Base-by-base conservation (phyloP, 2,329 filamentous ascomycete genomes). In the Colletotrichum sp. region DNA sequence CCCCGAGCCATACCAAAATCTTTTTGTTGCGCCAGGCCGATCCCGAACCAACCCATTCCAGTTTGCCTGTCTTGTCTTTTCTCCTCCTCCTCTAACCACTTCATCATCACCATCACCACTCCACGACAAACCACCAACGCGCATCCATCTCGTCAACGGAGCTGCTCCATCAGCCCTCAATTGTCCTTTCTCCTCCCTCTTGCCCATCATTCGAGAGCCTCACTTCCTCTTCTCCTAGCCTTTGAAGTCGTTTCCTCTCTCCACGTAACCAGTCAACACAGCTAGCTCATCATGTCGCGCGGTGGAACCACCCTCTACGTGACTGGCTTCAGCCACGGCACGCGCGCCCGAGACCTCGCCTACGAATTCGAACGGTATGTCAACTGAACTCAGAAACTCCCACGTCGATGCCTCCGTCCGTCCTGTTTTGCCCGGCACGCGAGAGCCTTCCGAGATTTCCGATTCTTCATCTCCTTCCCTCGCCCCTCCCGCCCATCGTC, bases 301-400 rank as follows among this genome's bases (percentile, higher is more conserved):
- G 93, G 95, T 86, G 94, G 95, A 82, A 98, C 95, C 77, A 99
- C 96, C 75, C 95, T 99, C 81, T 99, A 99, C 90, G 96, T 99
- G 87, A 98, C 96, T 84, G 97, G 97, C 92, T 99, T 99, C 88
- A 98, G 96, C 92, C 96, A 98, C 88, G 96, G 96, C 87, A 98
- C 96, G 87, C 95, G 97, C 90, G 96, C 97, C 87, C 95, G 97
- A 93, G 96, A 99, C 91, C 95, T 99, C 87, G 96, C 96, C 90
- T 98, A 98, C 95, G 96, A 99, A 92, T 99, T 99, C 95, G 96
- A 99, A 96, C 96, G 96, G 95, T 98, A 98, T 93, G 96, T 98
- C 91, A 90, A 87, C 89, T 84, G 83, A 82, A 81, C 82, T 68
- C 68, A 68, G 60, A 72, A 77, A 66, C 30, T 75, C 85, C 86